phyloP scores from a whole-genome alignment of 345 rosid species.

The Citrus australasica region DNA sequence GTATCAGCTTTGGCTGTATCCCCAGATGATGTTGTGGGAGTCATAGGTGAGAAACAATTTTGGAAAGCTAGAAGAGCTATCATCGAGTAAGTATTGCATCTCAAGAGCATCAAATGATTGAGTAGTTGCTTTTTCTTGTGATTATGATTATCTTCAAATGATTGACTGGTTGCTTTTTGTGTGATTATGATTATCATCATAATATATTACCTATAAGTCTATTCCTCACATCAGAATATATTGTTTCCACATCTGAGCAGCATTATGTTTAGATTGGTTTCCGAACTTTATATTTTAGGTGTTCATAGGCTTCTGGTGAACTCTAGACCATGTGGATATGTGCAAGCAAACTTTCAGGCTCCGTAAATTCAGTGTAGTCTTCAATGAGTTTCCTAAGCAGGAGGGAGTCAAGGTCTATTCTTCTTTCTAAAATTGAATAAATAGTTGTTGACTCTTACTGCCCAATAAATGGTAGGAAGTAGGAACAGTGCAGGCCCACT shows the following conservation, averaged over 20 bases:
- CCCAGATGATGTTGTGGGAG: slow-evolving; percentile 56
- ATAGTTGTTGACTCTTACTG: neutral
- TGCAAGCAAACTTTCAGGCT: neutral
- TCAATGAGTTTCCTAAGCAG: neutral
- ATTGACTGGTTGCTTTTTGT: neutral
- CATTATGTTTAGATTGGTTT: neutral
- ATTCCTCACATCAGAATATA: neutral
- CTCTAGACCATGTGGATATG: neutral
- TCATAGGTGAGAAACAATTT: slow-evolving; percentile 66
- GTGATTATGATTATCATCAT: too few relatives aligned
- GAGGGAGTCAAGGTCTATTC: neutral
- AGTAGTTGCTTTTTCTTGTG: neutral
- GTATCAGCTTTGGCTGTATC: slow-evolving; percentile 35
- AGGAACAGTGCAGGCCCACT: neutral
- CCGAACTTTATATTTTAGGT: neutral
- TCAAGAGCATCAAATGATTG: neutral
- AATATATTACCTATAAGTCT: neutral
- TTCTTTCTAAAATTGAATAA: neutral
- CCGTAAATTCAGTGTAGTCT: neutral
- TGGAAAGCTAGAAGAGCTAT: slow-evolving; percentile 69
- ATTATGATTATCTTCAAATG: neutral
- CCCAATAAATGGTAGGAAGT: neutral
- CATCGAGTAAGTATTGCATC: slow-evolving; percentile 53
- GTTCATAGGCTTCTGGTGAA: neutral
- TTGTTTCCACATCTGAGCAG: neutral